phyloP scores from a whole-genome alignment of 768 basidiomycete genomes.

The Hirschioporus abietinus region DNA sequence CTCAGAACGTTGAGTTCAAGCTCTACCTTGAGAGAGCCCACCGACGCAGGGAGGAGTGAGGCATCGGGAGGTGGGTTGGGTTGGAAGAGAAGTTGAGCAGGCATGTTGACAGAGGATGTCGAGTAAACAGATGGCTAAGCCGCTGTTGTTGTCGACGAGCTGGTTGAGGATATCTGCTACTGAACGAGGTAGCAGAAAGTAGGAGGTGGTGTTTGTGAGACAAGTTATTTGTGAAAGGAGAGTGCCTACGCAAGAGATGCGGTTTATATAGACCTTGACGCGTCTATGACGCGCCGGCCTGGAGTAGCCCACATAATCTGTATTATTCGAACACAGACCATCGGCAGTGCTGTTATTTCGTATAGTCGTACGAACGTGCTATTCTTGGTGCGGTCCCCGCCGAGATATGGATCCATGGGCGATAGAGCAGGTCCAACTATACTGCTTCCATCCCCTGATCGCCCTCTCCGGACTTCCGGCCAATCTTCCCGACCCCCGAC shows the following conservation, averaged over 20 bases:
- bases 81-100: conserved; percentile 49
- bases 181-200: background rate
- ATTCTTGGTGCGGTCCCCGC: background rate
- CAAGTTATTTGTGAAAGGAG: background rate
- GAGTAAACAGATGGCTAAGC: background rate
- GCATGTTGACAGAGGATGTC: conserved; percentile 35
- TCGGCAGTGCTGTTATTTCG: too few relatives aligned
- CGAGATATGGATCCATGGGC: background rate
- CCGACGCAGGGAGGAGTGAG: conserved; percentile 56
- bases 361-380: background rate
- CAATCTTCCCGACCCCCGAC: background rate
- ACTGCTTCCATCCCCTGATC: background rate
- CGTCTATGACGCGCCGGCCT: background rate
- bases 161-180: background rate
- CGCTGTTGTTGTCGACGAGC: background rate
- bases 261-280: background rate
- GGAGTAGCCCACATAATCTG: background rate
- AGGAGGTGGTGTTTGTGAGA: background rate
- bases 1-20: conserved; percentile 46
- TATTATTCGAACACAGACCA: background rate
- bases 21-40: conserved; percentile 44
- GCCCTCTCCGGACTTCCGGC: background rate
- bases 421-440: too few relatives aligned
- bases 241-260: background rate
- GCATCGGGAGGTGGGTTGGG: conserved; percentile 68